phyloP scores from a whole-genome alignment of 306 rosid species.

The Medicago truncatula region MtrunA17r5.0-ANR NC_053045.1:56674501-56675000 shows the following conservation, averaged over 20 bases:
- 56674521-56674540: too few species aligned
- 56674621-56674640: too few species aligned
- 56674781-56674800: neutral
- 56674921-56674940: neutral
- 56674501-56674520: too few species aligned
- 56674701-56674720: neutral
- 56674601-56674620: too few species aligned
- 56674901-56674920: neutral
- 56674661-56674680: neutral
- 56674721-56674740: neutral
- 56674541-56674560: too few species aligned
- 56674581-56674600: too few species aligned
- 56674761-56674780: neutral
- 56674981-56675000: too few species aligned
- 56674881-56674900: neutral
- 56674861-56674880: neutral
- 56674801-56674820: neutral
- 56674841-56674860: too few species aligned
- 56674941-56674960: neutral
- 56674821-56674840: neutral
- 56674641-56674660: neutral
- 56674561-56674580: too few species aligned
- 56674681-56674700: neutral
- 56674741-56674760: neutral
- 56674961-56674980: neutral